Percentiles rank a stretch among this genome's conserved stretches.
phyloP scores from a whole-genome alignment of 2,329 filamentous ascomycete genomes.

The Pezicula neosporulosa region DNA sequence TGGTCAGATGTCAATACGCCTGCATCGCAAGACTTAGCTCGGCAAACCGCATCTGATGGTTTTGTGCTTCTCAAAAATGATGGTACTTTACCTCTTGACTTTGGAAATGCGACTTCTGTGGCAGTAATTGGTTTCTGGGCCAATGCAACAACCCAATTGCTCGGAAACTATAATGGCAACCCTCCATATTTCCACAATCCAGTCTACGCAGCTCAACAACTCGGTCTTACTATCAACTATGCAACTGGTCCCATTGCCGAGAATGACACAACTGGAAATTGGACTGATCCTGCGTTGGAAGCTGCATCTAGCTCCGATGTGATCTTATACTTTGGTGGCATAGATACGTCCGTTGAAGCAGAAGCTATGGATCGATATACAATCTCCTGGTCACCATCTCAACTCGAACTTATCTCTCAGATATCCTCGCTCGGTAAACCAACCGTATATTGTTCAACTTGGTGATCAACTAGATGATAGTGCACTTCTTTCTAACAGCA shows the following conservation, averaged over 20 bases:
- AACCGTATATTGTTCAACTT: conserved; percentile 47
- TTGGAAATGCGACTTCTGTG: conserved; percentile 1
- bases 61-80: conserved; percentile 15
- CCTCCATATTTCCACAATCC: conserved; percentile 9
- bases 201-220: conserved; percentile 43
- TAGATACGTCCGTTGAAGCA: conserved; percentile 47
- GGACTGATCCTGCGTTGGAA: conserved; percentile 27
- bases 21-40: conserved; percentile 7
- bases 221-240: conserved; percentile 2
- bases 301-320: conserved; percentile 42
- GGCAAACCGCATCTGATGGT: conserved; percentile 9
- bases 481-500: conserved; percentile 41
- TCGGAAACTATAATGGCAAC: conserved; percentile 11
- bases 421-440: conserved; percentile 44
- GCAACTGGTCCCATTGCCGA: conserved; percentile 28
- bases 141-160: conserved; percentile 9
- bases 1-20: conserved; percentile 34
- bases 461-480: conserved; percentile 50
- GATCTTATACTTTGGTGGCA: conserved; percentile 52
- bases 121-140: conserved; percentile 17
- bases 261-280: conserved; percentile 22
- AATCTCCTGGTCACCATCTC: conserved; percentile 48
- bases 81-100: conserved; percentile 8
- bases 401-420: conserved; percentile 46
- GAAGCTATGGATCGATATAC: conserved; percentile 46